Evolutionary conservation across 495 filamentous ascomycete genomes (phyloP), one percentile per base, ranked within the genome.

Genomic region (Aspergillus saccharolyticus): DNA sequence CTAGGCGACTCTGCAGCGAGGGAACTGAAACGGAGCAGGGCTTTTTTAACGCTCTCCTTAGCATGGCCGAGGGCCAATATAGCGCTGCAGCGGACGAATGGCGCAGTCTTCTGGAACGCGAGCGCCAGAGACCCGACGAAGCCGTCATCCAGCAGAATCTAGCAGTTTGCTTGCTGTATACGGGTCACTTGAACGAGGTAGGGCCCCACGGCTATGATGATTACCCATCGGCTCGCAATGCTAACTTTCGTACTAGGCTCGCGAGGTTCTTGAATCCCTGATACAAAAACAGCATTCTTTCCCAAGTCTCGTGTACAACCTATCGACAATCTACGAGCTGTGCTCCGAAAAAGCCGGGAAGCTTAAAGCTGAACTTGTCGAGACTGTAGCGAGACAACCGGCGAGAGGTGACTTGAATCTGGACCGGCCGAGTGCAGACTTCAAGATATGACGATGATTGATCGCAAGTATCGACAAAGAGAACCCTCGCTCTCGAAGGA

Each of bases 281-380:
- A 70, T 90, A 8, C 79, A 82, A 6, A 63, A 74, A 1, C 80
- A 83, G 7, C 72, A 82, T 19, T 81, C 83, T 0, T 95, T 91
- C 59, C 81, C 84, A 45, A 87, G 87, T 9, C 67, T 95, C 17
- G 80, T 90, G 1, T 98, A 97, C 70, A 98, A 98, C 66, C 75
- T 98, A 8, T 80, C 84, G 16, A 97, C 94, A 0, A 81, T 96
- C 61, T 98, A 96, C 66, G 94, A 98, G 70, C 82, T 98, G 5
- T 93, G 88, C 63, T 89, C 87, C 1, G 92, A 97, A 55, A 79
- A 80, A 57, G 78, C 87, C n/a, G 72, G 77, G 48, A 77, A 76
- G 16, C 68, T 86, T 63, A 97, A 96, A 73, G 68, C 80, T 18
- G 68, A 72, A 19, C 76, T 97, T 20, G 84, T 88, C 8, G 87